A percentile compares a stretch with the other conserved stretches of the same genome.
These are phyloP conservation scores for Podosphaera xanthii DNA, from an alignment of 2,329 filamentous ascomycete species.

Conservation along the genomic window DNA sequence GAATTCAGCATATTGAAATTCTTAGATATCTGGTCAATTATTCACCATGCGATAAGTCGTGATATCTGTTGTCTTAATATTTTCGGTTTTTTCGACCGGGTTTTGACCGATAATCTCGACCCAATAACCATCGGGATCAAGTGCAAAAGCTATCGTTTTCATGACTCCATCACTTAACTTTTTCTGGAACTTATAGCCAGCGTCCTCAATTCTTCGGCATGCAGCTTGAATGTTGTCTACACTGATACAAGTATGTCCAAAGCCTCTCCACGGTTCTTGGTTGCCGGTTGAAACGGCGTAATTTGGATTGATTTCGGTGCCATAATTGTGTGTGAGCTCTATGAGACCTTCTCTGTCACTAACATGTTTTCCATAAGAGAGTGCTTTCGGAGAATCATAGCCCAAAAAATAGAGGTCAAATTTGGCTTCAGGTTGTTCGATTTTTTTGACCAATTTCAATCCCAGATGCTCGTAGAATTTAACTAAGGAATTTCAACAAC, in stretches of 20 bases:
- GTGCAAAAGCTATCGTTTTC: conserved; percentile 69
- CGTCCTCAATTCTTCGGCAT: conserved; percentile 72
- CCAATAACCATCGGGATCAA: conserved; percentile 75
- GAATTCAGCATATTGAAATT: conserved; percentile 1
- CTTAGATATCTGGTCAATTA: not conserved
- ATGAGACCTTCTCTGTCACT: conserved; percentile 79
- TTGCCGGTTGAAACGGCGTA: conserved; percentile 80
- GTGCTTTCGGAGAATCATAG: conserved; percentile 55
- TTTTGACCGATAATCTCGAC: conserved; percentile 63
- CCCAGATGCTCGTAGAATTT: conserved; percentile 90
- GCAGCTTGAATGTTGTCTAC: conserved; percentile 74
- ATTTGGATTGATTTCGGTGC: conserved; percentile 62
- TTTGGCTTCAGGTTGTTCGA: conserved; percentile 65
- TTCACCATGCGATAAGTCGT: conserved; percentile 48
- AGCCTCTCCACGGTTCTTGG: conserved; percentile 58
- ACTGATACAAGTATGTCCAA: conserved; percentile 52
- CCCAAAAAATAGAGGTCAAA: conserved; percentile 93
- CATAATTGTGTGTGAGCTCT: conserved; percentile 68
- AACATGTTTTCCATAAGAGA: conserved; percentile 44
- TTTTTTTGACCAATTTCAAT: conserved; percentile 60
- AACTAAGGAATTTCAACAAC: conserved; percentile 22
- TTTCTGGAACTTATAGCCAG: conserved; percentile 88
- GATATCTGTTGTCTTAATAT: conserved; percentile 47
- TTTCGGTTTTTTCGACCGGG: conserved; percentile 46
- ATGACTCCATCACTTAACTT: conserved; percentile 74